Evolutionary conservation across 345 rosid species (phyloP), one percentile per base, ranked within the genome.

Genomic region (Hypericum perforatum): DNA sequence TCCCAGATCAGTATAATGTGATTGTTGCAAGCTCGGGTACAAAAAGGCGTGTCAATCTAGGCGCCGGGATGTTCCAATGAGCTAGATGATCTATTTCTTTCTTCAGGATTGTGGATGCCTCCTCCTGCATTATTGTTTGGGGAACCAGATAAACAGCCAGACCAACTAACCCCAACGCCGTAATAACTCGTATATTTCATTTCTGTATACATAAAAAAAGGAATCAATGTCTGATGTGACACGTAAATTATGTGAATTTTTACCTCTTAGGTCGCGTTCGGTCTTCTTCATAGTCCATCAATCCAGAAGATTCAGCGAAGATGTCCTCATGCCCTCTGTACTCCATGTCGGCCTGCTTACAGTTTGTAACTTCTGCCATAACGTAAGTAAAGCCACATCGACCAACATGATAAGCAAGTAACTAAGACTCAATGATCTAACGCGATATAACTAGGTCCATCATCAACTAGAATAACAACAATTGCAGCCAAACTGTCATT

Each of bases 351-450:
- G 79, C 99, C 99, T 89, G 99, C 85, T 85, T 71, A 90, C 79
- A 85, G 91, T 68, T 69, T 81, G 89, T 75, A 82, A 79, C 97
- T 85, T 89, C 97, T 85, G 95, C 97, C 94, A 94, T 80, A 76
- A 84, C 40, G 95, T 92, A 92, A 92, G 97, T 86, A 89, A 89
- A 86, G 91, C 68, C 89, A 76, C 79, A 86, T 85, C 94, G 89
- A 89, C 85, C 69, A 59, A 78, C 72, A 67, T 66, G 72, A 63
- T 52, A 75, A 53, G 63, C 62, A 57, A 74, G 58, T 45, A 66
- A 39, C 7, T 45, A 45, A 53, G 57, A 46, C 49, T 54, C 41
- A 8, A 46, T 29, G 45, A 57, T 61, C 52, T 38, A 53, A 37
- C 42, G 52, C 42, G 52, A 29, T 12, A 8, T 42, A 6, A 54